Conservation (phyloP, 2,329 filamentous ascomycete genomes). For the Trichoderma semiorbis region DNA sequence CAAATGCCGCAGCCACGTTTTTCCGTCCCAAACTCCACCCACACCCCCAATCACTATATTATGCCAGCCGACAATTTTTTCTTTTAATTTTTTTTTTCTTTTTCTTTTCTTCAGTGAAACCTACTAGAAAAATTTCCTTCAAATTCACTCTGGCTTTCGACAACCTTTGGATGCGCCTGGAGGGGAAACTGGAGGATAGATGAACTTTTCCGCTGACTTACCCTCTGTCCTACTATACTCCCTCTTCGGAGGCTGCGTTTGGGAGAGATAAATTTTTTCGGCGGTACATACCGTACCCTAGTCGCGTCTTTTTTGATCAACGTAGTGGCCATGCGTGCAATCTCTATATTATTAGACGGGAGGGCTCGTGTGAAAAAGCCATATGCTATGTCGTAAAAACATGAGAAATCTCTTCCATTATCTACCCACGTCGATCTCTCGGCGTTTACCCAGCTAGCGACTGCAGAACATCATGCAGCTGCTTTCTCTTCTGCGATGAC, state of each 20-base stretch:
- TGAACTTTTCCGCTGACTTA: constrained; percentile 46
- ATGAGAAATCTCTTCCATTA: not conserved
- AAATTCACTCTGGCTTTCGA: constrained; percentile 67
- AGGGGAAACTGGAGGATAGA: constrained; percentile 74
- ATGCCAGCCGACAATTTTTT: constrained; percentile 3
- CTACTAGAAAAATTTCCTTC: constrained; percentile 51
- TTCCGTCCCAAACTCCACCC: constrained; percentile 8
- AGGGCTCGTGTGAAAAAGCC: not conserved
- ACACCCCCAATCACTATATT: not conserved
- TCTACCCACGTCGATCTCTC: not conserved
- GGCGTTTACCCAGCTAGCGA: constrained; percentile 25
- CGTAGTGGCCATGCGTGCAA: not conserved
- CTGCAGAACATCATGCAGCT: constrained; percentile 35
- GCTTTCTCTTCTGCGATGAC: constrained; percentile 33
- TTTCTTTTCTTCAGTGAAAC: constrained; percentile 34
- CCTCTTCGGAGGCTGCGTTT: constrained; percentile 30
- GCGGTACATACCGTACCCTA: constrained; percentile 32
- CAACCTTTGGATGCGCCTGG: constrained; percentile 52
- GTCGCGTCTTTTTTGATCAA: not conserved
- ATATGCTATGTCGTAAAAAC: not conserved
- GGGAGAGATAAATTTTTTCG: constrained; percentile 34
- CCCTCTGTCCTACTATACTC: constrained; percentile 44
- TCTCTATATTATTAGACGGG: not conserved
- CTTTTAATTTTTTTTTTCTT: constrained; percentile 29
- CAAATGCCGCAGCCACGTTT: constrained; percentile 7